Evolutionary conservation across 2,329 filamentous ascomycete species (phyloP), one percentile per base, ranked within the genome.

Genomic region (Epichloe uncinata): DNA sequence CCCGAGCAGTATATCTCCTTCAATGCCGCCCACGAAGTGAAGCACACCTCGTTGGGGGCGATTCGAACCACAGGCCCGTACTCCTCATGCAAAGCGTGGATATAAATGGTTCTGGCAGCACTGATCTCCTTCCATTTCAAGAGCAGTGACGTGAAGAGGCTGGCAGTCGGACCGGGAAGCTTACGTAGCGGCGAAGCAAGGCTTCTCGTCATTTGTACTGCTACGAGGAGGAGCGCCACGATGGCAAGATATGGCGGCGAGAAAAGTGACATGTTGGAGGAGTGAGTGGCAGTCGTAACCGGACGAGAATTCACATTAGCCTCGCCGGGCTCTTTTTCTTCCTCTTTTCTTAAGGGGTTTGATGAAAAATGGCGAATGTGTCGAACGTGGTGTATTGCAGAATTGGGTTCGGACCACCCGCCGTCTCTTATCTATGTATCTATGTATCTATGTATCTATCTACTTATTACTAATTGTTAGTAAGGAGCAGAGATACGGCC

Each of bases 81-180:
- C 40, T 59, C 53, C 5, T 60, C 54, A 56, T 72, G 69, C 13
- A 72, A 57, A 5, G 37, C 37, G 82, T 83, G 78, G 33, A 82
- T 69, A 53, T 81, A 79, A 42, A 63, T 58, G 1, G 78, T 79
- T 33, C 78, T 68, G 20, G 66, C 66, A 34, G 72, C 74, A 35
- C 64, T 66, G 46, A 82, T 70, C 60, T 82, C 79, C 48, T 81
- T 69, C 66, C 70, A 77, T 57, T 75, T 78, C 46, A 81, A 61
- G 1, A 70, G 53, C 18, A 73, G 61, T 0, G 74, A 74, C 0
- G 73, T 78, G 57, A 78, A 70, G 33, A 70, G 67, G 18, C 76
- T 71, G 37, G 66, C 49, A 44, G 56, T 54, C 7, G 77, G 74
- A 2, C 77, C 78, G 0, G 77, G 77, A 7, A 79, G 51, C 44